Base-by-base conservation (phyloP, 805 yeast species). In the Brettanomyces anomalus region DNA sequence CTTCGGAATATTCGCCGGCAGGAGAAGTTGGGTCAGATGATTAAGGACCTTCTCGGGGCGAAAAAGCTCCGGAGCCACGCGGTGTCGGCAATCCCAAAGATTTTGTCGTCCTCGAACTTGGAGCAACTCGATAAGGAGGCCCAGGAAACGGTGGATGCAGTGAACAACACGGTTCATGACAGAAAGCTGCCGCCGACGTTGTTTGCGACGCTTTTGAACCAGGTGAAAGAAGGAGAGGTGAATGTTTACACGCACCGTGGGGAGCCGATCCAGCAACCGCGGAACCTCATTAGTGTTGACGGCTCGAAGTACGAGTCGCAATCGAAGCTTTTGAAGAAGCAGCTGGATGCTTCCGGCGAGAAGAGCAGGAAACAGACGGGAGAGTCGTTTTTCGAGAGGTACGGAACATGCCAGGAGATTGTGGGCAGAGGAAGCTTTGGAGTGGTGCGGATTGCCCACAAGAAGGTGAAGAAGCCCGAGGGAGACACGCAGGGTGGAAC, bases 391-490 rank as follows among this genome's bases (percentile, higher is more conserved):
- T 82, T 79, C 7, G 89, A 88, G 52, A 85, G 89, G 58, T 90
- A 90, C 60, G 98, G 98, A 36, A 74, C 84, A 41, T 90, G 97
- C 60, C 96, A 87, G 62, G 97, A 90, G 60, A 85, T 89, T 39
- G 76, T 93, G 49, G 98, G 98, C 20, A 75, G 85, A 41, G 97
- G 97, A 17, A 80, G 96, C 0, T 90, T 85, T 67, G 98, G 98
- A 16, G 86, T 87, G 37, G 97, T 90, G 17, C 71, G 96, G 47
- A 77, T 93, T 4, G 75, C 95, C 5, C 97, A 89, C 67, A 82
- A 82, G 59, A 78, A 75, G 53, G 54, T 51, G 16, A 56, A 39
- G 41, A 8, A 13, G 13, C 13, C 18, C 15, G 55, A 44, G 18
- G 28, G 10, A 7, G 10, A 24, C 10, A 11, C 28, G 10, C 10